Conservation (phyloP, 2,329 filamentous ascomycete genomes). For the Monilinia vaccinii-corymbosi region DNA sequence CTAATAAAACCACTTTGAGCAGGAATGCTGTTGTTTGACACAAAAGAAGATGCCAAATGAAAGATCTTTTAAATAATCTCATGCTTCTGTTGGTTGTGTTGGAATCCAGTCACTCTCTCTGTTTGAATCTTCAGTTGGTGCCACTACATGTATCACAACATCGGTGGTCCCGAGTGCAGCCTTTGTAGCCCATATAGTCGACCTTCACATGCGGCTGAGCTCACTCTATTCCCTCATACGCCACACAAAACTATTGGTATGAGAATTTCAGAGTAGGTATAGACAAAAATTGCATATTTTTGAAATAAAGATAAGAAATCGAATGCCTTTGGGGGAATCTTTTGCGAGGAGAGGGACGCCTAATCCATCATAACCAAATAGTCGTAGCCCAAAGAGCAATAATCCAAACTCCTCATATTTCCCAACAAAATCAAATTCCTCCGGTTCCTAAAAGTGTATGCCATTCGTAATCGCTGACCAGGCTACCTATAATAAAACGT, state of each 20-base stretch:
- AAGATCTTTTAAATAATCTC: background rate
- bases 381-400: background rate
- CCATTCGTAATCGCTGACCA: background rate
- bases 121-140: background rate
- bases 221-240: background rate
- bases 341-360: background rate
- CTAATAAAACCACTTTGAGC: background rate
- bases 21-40: background rate
- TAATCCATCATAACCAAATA: background rate
- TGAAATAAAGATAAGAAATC: background rate
- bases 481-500: background rate
- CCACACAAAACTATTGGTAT: background rate
- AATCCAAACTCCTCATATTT: conserved; percentile 1
- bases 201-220: conserved; percentile 1
- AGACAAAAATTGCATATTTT: background rate
- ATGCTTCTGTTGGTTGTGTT: background rate
- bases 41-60: too few species aligned
- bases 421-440: conserved; percentile 1
- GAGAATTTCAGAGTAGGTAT: background rate
- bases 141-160: background rate
- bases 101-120: background rate
- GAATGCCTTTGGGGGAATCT: background rate
- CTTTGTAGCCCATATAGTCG: background rate
- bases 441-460: background rate
- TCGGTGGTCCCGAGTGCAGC: background rate